These are phyloP conservation scores for Boletus reticuloceps DNA, from an alignment of 768 basidiomycete species.

Conservation along the genomic window DNA sequence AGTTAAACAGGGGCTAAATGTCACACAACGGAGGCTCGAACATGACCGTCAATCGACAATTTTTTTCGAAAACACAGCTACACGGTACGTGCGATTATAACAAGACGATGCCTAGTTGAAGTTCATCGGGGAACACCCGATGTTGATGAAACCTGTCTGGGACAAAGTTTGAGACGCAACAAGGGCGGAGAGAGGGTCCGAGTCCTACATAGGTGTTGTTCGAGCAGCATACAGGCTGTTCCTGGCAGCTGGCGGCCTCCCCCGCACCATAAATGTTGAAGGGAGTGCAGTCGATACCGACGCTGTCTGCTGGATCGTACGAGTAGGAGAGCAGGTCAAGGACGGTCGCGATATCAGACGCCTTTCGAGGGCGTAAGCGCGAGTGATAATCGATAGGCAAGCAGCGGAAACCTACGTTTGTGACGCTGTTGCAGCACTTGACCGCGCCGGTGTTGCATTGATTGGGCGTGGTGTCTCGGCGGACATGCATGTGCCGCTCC, in stretches of 20 bases:
- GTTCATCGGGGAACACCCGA: conserved; percentile 26
- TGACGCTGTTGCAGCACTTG: conserved; percentile 19
- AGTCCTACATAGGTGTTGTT: conserved; percentile 19
- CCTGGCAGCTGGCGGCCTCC: conserved; percentile 15
- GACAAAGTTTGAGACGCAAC: background rate
- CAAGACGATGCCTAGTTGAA: conserved; percentile 13
- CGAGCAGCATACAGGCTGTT: conserved; percentile 28
- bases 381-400: background rate
- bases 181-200: background rate
- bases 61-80: background rate
- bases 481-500: conserved; percentile 15
- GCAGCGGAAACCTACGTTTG: conserved; percentile 15
- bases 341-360: conserved; percentile 1
- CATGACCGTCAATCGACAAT: background rate
- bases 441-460: conserved; percentile 21
- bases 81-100: background rate
- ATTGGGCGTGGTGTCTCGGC: background rate
- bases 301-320: conserved; percentile 16
- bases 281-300: conserved; percentile 26
- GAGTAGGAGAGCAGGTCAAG: conserved; percentile 3
- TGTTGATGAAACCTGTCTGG: conserved; percentile 3
- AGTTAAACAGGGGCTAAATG: no score
- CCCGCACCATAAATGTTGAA: conserved; percentile 19
- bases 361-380: conserved; percentile 4
- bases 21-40: no score